Base-by-base conservation (phyloP, 1,139 yeast species). In the Lodderomyces elongisporus region DNA sequence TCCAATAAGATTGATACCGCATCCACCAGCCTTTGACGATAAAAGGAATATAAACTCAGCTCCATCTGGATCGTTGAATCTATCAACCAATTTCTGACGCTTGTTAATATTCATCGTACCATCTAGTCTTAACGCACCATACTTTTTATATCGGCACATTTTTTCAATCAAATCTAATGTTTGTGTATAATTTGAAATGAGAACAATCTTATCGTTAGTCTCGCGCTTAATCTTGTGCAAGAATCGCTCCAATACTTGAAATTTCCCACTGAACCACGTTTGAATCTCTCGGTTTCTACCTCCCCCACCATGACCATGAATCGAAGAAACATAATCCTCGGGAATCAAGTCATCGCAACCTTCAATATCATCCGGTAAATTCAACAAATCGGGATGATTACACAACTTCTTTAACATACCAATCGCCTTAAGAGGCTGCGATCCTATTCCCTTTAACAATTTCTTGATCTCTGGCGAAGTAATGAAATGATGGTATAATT, bases 1-100 rank as follows among this genome's bases (percentile, higher is more conserved):
- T 7, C 98, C 98, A 49, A 91, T 91, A 45, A 91, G 71, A 52
- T 91, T 91, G 52, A 91, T 87, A 58, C 99, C 99, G 66, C 98
- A 91, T 0, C 99, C 99, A 46, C 99, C 99, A 1, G 99, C 99
- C 56, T 91, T 93, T 8, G 96, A 85, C 49, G 96, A 87, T 35
- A 91, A 65, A 42, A 91, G 65, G 48, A 91, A 91, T 3, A 91
- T 79, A 54, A 91, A 91, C 46, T 88, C 97, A 5, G 80, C 74
- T 2, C 91, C 85, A 22, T 84, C 83, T 0, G 97, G 96, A 47
- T 91, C 83, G 52, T 91, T 93, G 57, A 91, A 91, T 47, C 72
- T 66, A 56, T 91, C 97, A 18, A 91, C 98, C 28, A 91, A 69
- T 49, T 85, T 88, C 49, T 91, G 98, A 43, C 99, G 76, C 54